Evolutionary conservation across 768 basidiomycete species (phyloP), one percentile per base, ranked within the genome.

Genomic region (Termitomyces eurrhizus): DNA sequence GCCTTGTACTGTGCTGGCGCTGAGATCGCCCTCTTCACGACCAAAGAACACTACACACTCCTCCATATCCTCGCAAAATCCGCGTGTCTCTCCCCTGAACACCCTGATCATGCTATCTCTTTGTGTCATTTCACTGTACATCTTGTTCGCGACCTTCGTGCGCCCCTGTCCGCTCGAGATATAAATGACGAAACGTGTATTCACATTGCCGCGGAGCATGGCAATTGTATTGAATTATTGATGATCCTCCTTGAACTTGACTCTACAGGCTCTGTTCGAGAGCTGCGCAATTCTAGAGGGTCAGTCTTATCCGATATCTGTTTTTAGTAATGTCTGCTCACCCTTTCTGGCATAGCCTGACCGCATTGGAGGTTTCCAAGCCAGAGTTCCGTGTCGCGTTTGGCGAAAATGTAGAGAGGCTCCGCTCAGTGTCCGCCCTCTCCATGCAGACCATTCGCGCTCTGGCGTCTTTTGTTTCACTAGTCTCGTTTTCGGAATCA

Each of bases 121-220:
- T 65, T 89, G 67, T 83, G 83, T 64, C 75, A 79, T 64, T 87
- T 90, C 70, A 75, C 83, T 69, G 71, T 82, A 64, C 89, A 92
- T 71, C 81, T 92, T 59, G 79, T 92, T 41, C 77, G 78, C 58
- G 86, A 90, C 67, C 83, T 92, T 35, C 83, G 82, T 35, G 86
- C 87, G 7, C 89, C 90, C 0, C 69, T 92, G 45, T 78, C 83
- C 33, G 87, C 90, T 21, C 74, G 78, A 50, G 88, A 92, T 70
- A 81, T 74, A 63, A 72, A 86, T 56, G 83, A 84, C 64, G 89
- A 92, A 68, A 92, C 90, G 3, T 90, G 89, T 75, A 78, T 92
- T 52, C 90, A 92, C 75, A 75, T 90, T 61, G 90, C 89, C 51
- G 90, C 90, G 13, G 89, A 90, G 66, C 83, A 84, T 64, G 90